Evolutionary conservation across 2,329 filamentous ascomycete genomes (phyloP), one percentile per base, ranked within the genome.

Genomic region (Acrocalymma vagum): DNA sequence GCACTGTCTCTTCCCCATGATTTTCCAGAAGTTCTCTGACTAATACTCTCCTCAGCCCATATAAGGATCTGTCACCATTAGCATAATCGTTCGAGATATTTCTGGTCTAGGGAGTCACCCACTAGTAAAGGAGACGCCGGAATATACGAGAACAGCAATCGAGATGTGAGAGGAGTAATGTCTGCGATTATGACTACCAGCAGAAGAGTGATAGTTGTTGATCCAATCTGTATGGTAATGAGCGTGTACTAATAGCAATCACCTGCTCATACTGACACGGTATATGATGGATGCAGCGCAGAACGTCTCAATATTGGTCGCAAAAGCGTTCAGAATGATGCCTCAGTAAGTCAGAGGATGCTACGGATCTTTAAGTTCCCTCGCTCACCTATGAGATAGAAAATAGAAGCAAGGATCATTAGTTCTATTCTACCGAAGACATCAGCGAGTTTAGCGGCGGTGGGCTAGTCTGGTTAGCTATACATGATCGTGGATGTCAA

Each of bases 111-210:
- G n/a, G n/a, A n/a, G n/a, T n/a, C n/a, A n/a, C n/a, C n/a, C n/a
- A 65, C 57, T 13, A 60, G 20, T 30, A 61, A 58, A 6, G 54
- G 55, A 5, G 38, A 17, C 2, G 53, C 51, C 6, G 55, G 55
- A 11, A 86, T 70, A 56, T 84, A 87, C 31, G 80, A 84, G 71
- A 85, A 86, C 52, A 87, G 72, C 7, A 87, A 71, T 57, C 84
- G 82, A 9, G 81, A 75, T 10, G 82, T 78, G 6, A 82, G 78
- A 1, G 84, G 86, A 2, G 83, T 85, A 17, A 83, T 75, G 51
- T 87, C 84, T 29, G 77, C 83, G 29, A 87, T 72, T 44, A 87
- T 77, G 54, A 87, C 80, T 63, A 87, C 82, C 15, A 86, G 74
- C 1, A 87, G 72, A 9, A 87, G 69, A 13, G 84, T 72, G 17